phyloP scores from a whole-genome alignment of 305 asterid genomes.

The Fraxinus nigra region DNA sequence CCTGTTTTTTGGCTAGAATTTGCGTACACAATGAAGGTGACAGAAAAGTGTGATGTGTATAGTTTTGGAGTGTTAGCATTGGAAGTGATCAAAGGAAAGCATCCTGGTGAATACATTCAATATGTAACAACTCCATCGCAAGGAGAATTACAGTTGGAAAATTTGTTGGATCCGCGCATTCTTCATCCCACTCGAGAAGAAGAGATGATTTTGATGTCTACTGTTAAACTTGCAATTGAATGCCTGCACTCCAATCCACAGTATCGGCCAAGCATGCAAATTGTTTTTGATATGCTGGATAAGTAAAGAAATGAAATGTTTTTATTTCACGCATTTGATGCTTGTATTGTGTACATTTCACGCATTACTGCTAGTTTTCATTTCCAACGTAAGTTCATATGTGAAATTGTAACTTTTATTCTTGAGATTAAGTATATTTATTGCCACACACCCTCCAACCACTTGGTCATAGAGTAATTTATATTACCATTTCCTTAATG shows the following conservation, averaged over 20 bases:
- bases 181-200: slow-evolving; percentile 2
- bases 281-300: too few relatives aligned
- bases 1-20: slow-evolving; percentile 14
- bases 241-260: neutral
- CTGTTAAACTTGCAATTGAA: slow-evolving; percentile 20
- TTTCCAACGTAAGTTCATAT: too few relatives aligned
- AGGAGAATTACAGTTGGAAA: neutral
- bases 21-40: slow-evolving; percentile 13
- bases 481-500: too few relatives aligned
- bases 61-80: slow-evolving; percentile 18
- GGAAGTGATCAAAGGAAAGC: slow-evolving; percentile 25
- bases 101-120: slow-evolving; percentile 10
- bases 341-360: neutral
- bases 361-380: neutral
- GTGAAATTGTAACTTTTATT: neutral
- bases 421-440: neutral
- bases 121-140: neutral
- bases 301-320: neutral
- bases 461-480: too few relatives aligned
- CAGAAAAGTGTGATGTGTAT: neutral
- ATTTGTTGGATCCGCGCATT: slow-evolving; percentile 23
- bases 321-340: too few relatives aligned
- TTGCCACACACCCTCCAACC: neutral
- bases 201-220: slow-evolving; percentile 14
- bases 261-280: too few relatives aligned